Base-by-base conservation (phyloP, 2,329 filamentous ascomycete genomes). In the Malbranchea zuffiana region DNA sequence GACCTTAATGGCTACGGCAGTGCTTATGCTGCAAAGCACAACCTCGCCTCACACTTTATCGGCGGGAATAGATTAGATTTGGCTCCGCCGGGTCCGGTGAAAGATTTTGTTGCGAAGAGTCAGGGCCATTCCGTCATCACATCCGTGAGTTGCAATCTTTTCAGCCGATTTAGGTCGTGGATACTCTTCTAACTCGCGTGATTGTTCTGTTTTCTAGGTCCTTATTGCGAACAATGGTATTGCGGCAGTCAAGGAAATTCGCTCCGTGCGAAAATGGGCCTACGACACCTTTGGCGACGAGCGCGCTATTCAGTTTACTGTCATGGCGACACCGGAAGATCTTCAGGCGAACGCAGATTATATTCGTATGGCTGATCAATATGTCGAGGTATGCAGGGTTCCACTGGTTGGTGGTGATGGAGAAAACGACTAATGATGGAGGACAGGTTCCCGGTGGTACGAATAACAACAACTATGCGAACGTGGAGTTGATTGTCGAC, bases 401-500 rank as follows among this genome's bases (percentile, higher is more conserved):
- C 10, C 10, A 21, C 17, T 15, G 18, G 12, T n/a, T 8, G 2
- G 31, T 32, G 34, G 18, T 21, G 24, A 12, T 25, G 19, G 25
- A 17, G 24, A 16, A 26, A 17, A 6, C 12, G 34, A 31, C 17
- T 17, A 38, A 47, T 18, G 11, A 13, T 27, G 27, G 10, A 6
- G 6, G 26, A 27, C 52, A 74, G 71, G 88, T 98, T 44, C 90
- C 90, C 21, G 90, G 90, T 56, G 90, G 90, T 57, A 98, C 90
- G 45, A 98, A 98, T 71, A 98, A 98, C 74, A 94, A 98, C 79
- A 98, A 98, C 67, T 98, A 98, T 66, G 90, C 90, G 67, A 98
- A 98, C 61, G 90, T 98, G 43, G 90, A 98, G 69, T 73, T 98
- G 59, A 98, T 98, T 63, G 90, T 98, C 49, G 90, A 98, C 68